Evolutionary conservation across 345 rosid genomes (phyloP).

Genomic region (Eutrema yunnanense): DNA sequence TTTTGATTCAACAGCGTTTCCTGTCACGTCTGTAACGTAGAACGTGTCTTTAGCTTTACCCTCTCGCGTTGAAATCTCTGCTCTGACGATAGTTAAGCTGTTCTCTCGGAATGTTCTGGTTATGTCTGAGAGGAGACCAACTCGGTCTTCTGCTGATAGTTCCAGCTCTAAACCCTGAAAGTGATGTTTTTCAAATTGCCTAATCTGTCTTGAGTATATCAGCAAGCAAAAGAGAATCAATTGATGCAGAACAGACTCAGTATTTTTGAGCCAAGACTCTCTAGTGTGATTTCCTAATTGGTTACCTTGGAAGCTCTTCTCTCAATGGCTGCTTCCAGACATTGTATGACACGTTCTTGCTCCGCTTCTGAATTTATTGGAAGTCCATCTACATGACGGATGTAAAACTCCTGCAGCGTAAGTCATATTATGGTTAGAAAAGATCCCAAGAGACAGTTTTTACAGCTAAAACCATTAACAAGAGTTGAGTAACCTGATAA

Average conservation of each 20-base stretch:
- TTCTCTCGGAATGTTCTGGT: slow-evolving; percentile 94
- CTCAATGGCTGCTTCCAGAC: slow-evolving; percentile 80
- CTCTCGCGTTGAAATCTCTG: slow-evolving; percentile 84
- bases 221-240: not conserved
- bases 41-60: slow-evolving; percentile 75
- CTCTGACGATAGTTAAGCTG: slow-evolving; percentile 73
- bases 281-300: not conserved
- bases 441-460: not conserved
- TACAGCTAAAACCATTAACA: not conserved
- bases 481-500: slow-evolving; percentile 51
- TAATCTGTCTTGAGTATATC: not conserved
- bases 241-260: not conserved
- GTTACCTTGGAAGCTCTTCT: slow-evolving; percentile 71
- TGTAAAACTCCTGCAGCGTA: slow-evolving; percentile 60
- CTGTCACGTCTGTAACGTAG: slow-evolving; percentile 77
- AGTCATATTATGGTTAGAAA: not conserved
- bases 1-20: slow-evolving; percentile 57
- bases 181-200: not conserved
- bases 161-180: slow-evolving; percentile 82
- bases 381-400: slow-evolving; percentile 71
- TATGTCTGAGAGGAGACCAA: slow-evolving; percentile 82
- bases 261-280: not conserved
- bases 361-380: slow-evolving; percentile 78
- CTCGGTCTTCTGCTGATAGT: slow-evolving; percentile 70
- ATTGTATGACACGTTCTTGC: slow-evolving; percentile 60